Evolutionary conservation across 2,329 filamentous ascomycete species (phyloP).

Genomic region (Colletotrichum liriopes): DNA sequence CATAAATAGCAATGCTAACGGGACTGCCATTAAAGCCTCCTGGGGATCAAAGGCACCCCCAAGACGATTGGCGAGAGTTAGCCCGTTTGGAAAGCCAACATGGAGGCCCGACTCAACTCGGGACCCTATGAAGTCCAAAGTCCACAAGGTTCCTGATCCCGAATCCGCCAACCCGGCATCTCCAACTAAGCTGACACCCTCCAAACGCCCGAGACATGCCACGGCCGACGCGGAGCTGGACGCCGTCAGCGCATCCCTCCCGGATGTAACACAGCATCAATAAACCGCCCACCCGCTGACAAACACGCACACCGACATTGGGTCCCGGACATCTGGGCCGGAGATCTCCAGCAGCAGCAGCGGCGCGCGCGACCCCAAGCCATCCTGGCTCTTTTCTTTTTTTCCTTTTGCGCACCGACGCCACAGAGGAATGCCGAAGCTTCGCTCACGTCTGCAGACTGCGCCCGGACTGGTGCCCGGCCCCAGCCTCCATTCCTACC

Average conservation of each 20-base stretch:
- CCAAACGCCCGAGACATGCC: not conserved
- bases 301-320: not conserved
- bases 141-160: too few relatives aligned
- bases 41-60: too few relatives aligned
- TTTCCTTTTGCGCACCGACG: not conserved
- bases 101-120: too few relatives aligned
- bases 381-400: not conserved
- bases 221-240: not conserved
- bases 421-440: not conserved
- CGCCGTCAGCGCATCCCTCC: not conserved
- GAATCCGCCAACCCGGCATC: too few relatives aligned
- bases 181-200: not conserved
- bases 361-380: not conserved
- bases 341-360: constrained; percentile 11
- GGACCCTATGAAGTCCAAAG: too few relatives aligned
- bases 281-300: not conserved
- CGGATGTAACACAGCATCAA: not conserved
- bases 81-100: too few relatives aligned
- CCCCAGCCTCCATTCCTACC: not conserved
- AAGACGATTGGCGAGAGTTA: too few relatives aligned
- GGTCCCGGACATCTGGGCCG: constrained; percentile 19
- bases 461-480: not conserved
- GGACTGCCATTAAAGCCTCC: too few relatives aligned
- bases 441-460: not conserved
- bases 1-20: too few relatives aligned